phyloP scores from a whole-genome alignment of 2,329 filamentous ascomycete species.

The Paecilomyces sp. region DNA sequence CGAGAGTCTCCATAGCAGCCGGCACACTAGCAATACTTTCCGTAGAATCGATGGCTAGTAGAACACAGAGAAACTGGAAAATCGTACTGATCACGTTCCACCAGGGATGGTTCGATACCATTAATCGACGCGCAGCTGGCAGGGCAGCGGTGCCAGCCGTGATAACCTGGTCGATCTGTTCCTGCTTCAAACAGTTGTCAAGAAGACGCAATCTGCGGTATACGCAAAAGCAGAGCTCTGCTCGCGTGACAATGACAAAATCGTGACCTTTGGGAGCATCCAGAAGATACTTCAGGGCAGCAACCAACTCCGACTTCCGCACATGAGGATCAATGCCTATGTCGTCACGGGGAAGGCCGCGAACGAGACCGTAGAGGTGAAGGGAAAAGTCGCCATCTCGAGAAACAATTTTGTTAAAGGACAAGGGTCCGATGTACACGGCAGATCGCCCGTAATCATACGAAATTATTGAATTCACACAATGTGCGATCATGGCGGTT shows the following conservation, averaged over 20 bases:
- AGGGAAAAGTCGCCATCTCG: conserved; percentile 11
- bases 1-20: conserved; percentile 30
- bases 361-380: conserved; percentile 10
- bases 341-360: conserved; percentile 3
- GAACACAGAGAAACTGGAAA: conserved; percentile 37
- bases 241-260: conserved; percentile 23
- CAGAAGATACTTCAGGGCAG: conserved; percentile 7
- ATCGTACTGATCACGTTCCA: conserved; percentile 37
- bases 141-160: conserved; percentile 26
- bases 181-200: conserved; percentile 28
- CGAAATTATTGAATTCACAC: conserved; percentile 21
- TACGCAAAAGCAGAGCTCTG: conserved; percentile 25
- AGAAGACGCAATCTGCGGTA: conserved; percentile 36
- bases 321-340: conserved; percentile 1
- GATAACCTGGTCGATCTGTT: conserved; percentile 29
- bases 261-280: conserved; percentile 13
- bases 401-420: conserved; percentile 5
- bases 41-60: conserved; percentile 33
- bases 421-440: conserved; percentile 14
- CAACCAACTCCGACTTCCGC: conserved; percentile 4
- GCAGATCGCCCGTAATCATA: conserved; percentile 27
- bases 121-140: conserved; percentile 24
- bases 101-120: conserved; percentile 31
- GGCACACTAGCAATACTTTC: conserved; percentile 27
- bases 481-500: conserved; percentile 20